These are phyloP conservation scores for Stropharia rugosoannulata DNA, from an alignment of 768 basidiomycete genomes.

Conservation along the genomic window DNA sequence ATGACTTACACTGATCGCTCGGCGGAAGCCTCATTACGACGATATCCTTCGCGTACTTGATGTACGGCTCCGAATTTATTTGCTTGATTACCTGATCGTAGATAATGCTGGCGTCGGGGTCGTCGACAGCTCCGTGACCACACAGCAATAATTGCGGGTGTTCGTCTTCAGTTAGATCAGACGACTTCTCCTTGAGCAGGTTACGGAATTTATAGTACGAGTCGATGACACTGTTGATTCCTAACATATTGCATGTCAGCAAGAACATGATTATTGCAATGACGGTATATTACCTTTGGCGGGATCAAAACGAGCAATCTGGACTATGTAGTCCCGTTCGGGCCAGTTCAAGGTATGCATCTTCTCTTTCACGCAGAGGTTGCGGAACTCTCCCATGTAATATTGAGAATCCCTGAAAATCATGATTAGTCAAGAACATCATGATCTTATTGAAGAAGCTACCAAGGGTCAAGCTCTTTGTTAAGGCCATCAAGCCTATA, in stretches of 20 bases:
- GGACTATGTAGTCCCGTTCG: constrained; percentile 80
- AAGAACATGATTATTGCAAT: background rate
- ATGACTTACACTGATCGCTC: constrained; percentile 72
- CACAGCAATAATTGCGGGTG: constrained; percentile 78
- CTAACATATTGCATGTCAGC: constrained; percentile 32
- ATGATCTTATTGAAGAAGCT: constrained; percentile 3
- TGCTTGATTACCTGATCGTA: constrained; percentile 76
- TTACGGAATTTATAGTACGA: constrained; percentile 84
- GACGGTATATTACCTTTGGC: constrained; percentile 38
- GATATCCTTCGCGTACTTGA: constrained; percentile 58
- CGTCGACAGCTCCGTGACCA: constrained; percentile 93
- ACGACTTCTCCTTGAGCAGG: constrained; percentile 47
- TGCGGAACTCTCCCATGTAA: constrained; percentile 89
- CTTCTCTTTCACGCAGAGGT: constrained; percentile 73
- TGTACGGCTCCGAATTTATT: constrained; percentile 51
- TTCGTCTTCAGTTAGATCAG: constrained; percentile 45
- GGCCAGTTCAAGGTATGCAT: constrained; percentile 83
- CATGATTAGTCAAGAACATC: background rate
- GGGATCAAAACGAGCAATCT: constrained; percentile 95
- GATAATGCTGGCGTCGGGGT: constrained; percentile 92
- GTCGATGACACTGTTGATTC: constrained; percentile 82
- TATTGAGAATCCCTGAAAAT: constrained; percentile 65
- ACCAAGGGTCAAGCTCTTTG: constrained; percentile 77
- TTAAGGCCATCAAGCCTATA: constrained; percentile 88
- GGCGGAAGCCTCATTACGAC: constrained; percentile 80